Evolutionary conservation across 345 rosid genomes (phyloP), one percentile per base, ranked within the genome.

Genomic region (Conringia planisiliqua): DNA sequence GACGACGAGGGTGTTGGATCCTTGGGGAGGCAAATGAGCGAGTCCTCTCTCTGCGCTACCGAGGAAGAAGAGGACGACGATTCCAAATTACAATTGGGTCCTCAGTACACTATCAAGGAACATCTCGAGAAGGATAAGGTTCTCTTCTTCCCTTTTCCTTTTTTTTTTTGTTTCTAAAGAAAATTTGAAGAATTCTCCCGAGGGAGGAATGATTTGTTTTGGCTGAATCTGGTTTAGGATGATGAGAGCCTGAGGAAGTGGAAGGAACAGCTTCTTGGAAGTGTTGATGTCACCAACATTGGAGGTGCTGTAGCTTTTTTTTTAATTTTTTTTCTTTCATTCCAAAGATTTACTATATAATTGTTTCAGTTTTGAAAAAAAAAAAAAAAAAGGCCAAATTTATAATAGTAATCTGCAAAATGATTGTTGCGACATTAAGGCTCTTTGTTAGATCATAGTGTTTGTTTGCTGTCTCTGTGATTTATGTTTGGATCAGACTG

Each of bases 221-320:
- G 11, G 42, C 1, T 9, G 36, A 59, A 66, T 66, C 13, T 78
- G 48, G 10, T 4, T 61, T 35, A 90, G 96, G 91, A 90, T 83
- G 96, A 90, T 75, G 96, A 90, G 80, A 88, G 93, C 78, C 70
- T 90, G 55, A 83, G 93, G 84, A 90, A 88, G 59, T 90, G 96
- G 96, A 90, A 90, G 77, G 88, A 90, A 75, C 90, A 90, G 82
- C 96, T 90, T 68, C 86, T 90, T 16, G 91, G 93, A 60, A 79
- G 83, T 78, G 91, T 90, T 50, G 91, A 90, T 75, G 77, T 86
- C 44, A 80, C 82, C 73, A 85, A 71, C 75, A 83, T 90, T 82
- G 96, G 91, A 86, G 96, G 93, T 27, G 30, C 4, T 3, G 3
- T 27, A 27, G 30, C 30, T 27, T 27, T 4, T 27, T 4, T 1